Percentiles rank a stretch among this genome's conserved stretches.
These are phyloP conservation scores for Sporothrix brunneoviolacea DNA, from an alignment of 2,329 filamentous ascomycete genomes.

Conservation along the genomic window DNA sequence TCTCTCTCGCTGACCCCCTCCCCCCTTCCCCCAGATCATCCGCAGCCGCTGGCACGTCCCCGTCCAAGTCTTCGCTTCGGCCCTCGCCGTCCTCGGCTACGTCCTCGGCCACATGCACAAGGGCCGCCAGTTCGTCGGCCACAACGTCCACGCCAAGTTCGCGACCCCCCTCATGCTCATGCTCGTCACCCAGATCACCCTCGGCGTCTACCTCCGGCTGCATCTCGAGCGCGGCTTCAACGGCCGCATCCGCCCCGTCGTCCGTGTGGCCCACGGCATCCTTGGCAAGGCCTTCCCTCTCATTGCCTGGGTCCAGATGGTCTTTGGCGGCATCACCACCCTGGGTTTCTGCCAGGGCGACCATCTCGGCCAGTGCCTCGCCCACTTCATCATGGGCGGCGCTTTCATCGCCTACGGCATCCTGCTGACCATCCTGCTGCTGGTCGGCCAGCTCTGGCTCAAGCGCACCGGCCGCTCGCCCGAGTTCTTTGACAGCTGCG, in stretches of 20 bases:
- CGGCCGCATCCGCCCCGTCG: conserved; percentile 64
- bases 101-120: conserved; percentile 87
- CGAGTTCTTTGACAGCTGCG: conserved; percentile 89
- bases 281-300: conserved; percentile 84
- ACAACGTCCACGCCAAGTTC: conserved; percentile 75
- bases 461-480: conserved; percentile 77
- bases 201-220: conserved; percentile 82
- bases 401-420: conserved; percentile 95
- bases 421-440: conserved; percentile 73
- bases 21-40: conserved; percentile 54
- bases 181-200: conserved; percentile 64
- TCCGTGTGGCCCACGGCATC: conserved; percentile 70
- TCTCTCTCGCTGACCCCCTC: background rate
- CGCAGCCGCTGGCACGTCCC: conserved; percentile 94
- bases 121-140: conserved; percentile 71
- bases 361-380: conserved; percentile 84
- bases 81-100: conserved; percentile 75
- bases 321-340: conserved; percentile 89
- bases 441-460: conserved; percentile 86
- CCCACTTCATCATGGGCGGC: conserved; percentile 98
- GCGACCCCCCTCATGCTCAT: conserved; percentile 75
- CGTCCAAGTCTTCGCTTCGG: conserved; percentile 66
- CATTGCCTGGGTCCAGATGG: conserved; percentile 84
- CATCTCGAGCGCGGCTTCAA: conserved; percentile 78
- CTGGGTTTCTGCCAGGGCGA: conserved; percentile 90